A percentile compares a stretch with the other conserved stretches of the same genome.
Evolutionary conservation across 2,329 filamentous ascomycete species (phyloP).

Genomic region (Aphanocladium album): DNA sequence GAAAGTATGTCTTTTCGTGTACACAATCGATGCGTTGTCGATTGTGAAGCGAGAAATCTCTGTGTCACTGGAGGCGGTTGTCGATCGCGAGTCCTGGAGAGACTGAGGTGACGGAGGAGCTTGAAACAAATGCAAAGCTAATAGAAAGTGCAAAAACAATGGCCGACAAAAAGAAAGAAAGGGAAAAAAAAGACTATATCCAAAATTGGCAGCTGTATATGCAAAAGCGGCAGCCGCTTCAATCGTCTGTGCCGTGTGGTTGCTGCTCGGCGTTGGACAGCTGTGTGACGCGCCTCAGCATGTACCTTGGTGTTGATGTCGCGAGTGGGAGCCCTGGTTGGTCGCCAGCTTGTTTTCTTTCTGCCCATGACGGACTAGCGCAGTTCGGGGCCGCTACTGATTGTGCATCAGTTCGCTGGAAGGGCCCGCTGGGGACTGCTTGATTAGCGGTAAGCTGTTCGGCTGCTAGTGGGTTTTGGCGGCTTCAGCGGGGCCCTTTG

Average conservation of each 20-base stretch:
- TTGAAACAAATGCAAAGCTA: background rate
- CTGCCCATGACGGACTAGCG: slow-evolving; percentile 3
- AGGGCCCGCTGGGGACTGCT: background rate
- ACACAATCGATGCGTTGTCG: background rate
- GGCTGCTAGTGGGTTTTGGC: background rate
- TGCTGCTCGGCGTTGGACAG: slow-evolving; percentile 1
- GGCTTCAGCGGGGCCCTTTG: too few relatives aligned
- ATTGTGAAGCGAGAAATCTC: background rate
- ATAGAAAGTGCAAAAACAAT: too few relatives aligned
- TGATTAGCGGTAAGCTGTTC: background rate
- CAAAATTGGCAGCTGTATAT: background rate
- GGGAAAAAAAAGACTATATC: background rate
- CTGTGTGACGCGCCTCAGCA: slow-evolving; percentile 10
- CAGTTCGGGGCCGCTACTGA: background rate
- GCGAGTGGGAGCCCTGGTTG: background rate
- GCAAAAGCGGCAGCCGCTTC: background rate
- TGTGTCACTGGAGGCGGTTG: background rate
- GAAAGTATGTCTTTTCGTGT: background rate
- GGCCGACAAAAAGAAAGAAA: background rate
- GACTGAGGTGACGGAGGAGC: background rate
- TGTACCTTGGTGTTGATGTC: slow-evolving; percentile 7
- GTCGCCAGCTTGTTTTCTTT: slow-evolving; percentile 7
- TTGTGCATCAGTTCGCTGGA: background rate
- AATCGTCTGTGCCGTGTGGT: background rate
- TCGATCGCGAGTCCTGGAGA: background rate